Evolutionary conservation across 2,329 filamentous ascomycete genomes (phyloP).

Genomic region (Ilyonectria sp.): DNA sequence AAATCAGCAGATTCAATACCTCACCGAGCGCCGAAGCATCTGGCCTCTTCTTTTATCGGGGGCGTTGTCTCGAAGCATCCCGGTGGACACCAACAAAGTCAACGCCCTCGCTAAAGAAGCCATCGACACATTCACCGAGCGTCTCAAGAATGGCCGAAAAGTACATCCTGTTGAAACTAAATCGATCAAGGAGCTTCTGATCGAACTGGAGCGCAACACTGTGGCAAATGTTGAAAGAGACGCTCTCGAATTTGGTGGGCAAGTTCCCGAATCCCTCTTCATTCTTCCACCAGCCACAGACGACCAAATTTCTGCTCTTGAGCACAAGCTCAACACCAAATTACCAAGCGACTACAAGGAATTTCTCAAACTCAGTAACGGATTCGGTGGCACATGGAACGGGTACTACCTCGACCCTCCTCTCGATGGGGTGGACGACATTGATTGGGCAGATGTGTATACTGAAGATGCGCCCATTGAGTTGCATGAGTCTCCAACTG

Average conservation of each 20-base stretch:
- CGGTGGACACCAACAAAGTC: constrained; percentile 28
- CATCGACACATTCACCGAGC: constrained; percentile 26
- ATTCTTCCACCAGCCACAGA: constrained; percentile 32
- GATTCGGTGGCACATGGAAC: constrained; percentile 41
- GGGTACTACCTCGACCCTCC: constrained; percentile 31
- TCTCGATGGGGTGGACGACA: constrained; percentile 24
- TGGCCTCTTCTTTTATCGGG: constrained; percentile 33
- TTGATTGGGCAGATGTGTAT: constrained; percentile 28
- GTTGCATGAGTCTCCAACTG: constrained; percentile 29
- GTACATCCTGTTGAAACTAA: constrained; percentile 14
- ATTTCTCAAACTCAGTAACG: constrained; percentile 40
- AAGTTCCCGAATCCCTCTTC: constrained; percentile 35
- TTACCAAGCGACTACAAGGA: constrained; percentile 40
- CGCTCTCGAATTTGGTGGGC: constrained; percentile 16
- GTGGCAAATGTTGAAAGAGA: constrained; percentile 6
- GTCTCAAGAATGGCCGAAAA: constrained; percentile 29
- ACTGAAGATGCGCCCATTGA: constrained; percentile 11
- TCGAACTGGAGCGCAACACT: constrained; percentile 31
- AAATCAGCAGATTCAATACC: background rate
- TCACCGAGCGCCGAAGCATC: constrained; percentile 22
- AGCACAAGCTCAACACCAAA: constrained; percentile 19
- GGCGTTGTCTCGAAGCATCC: constrained; percentile 30
- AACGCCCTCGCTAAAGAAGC: constrained; percentile 20
- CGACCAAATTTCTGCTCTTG: constrained; percentile 31
- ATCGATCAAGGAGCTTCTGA: constrained; percentile 30